These are phyloP conservation scores for Scheffersomyces spartinae DNA, from an alignment of 805 yeast species.

Conservation along the genomic window DNA sequence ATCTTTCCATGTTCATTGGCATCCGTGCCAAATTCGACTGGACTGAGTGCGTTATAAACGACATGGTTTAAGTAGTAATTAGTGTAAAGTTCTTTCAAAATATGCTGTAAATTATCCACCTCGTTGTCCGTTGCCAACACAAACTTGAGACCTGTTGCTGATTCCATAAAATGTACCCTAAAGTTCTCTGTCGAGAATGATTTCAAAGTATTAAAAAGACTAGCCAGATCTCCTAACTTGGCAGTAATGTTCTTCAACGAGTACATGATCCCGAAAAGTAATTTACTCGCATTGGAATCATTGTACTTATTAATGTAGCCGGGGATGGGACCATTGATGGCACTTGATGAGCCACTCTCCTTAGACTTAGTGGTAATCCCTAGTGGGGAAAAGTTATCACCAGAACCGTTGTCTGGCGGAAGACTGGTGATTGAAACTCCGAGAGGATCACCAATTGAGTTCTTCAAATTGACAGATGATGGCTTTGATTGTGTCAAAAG, in stretches of 20 bases:
- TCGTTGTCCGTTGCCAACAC: conserved; percentile 59
- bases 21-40: too few relatives aligned
- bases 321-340: conserved; percentile 4
- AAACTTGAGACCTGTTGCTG: conserved; percentile 69
- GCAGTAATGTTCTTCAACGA: conserved; percentile 68
- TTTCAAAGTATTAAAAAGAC: conserved; percentile 23
- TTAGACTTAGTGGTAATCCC: conserved; percentile 7
- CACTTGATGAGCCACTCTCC: conserved; percentile 10
- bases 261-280: conserved; percentile 75
- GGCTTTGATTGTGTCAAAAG: conserved; percentile 3
- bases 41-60: too few relatives aligned
- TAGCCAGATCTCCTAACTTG: conserved; percentile 25
- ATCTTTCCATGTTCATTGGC: too few relatives aligned
- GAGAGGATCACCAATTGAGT: background rate
- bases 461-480: conserved; percentile 1
- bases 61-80: conserved; percentile 48
- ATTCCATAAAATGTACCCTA: conserved; percentile 70
- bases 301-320: conserved; percentile 37
- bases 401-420: background rate
- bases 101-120: conserved; percentile 42
- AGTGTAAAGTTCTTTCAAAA: conserved; percentile 48
- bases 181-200: conserved; percentile 65
- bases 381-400: background rate
- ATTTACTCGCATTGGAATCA: conserved; percentile 61
- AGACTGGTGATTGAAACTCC: background rate